phyloP scores from a whole-genome alignment of 306 rosid genomes.

The Hippophae gyantsensis region DNA sequence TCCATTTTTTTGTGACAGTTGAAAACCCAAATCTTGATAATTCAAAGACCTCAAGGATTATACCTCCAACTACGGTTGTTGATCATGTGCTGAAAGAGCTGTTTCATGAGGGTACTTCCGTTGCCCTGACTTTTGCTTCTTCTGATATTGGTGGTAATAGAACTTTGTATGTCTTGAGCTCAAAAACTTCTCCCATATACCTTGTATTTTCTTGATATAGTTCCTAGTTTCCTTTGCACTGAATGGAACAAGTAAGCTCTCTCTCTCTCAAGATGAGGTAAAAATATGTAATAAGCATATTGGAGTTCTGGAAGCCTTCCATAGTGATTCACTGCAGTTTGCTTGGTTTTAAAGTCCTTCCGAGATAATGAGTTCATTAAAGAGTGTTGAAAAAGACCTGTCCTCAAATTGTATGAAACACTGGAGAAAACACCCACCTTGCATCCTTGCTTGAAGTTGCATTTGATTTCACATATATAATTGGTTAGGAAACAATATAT shows the following conservation, averaged over 20 bases:
- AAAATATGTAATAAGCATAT: not conserved
- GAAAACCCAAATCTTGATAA: conserved; percentile 69
- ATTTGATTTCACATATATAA: conserved; percentile 10
- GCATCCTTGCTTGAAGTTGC: not conserved
- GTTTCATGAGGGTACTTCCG: conserved; percentile 63
- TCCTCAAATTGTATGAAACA: not conserved
- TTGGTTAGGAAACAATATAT: conserved; percentile 3
- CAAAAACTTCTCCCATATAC: no score
- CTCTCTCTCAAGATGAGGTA: no score
- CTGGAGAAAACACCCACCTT: not conserved
- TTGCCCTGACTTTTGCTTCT: conserved; percentile 17
- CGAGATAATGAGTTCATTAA: not conserved
- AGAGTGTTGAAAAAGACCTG: not conserved
- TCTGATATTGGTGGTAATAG: not conserved
- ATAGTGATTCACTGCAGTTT: not conserved
- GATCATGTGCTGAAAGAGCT: conserved; percentile 90
- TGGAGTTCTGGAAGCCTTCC: not conserved
- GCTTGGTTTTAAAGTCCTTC: not conserved
- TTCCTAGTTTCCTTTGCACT: no score
- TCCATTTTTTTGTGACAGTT: conserved; percentile 34
- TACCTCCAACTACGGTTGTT: conserved; percentile 83
- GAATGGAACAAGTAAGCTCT: no score
- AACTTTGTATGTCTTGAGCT: not conserved
- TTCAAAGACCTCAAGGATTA: conserved; percentile 53
- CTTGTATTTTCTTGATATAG: no score